Evolutionary conservation across 2,329 filamentous ascomycete species (phyloP).

Genomic region (Beauveria scarabaeidicola): DNA sequence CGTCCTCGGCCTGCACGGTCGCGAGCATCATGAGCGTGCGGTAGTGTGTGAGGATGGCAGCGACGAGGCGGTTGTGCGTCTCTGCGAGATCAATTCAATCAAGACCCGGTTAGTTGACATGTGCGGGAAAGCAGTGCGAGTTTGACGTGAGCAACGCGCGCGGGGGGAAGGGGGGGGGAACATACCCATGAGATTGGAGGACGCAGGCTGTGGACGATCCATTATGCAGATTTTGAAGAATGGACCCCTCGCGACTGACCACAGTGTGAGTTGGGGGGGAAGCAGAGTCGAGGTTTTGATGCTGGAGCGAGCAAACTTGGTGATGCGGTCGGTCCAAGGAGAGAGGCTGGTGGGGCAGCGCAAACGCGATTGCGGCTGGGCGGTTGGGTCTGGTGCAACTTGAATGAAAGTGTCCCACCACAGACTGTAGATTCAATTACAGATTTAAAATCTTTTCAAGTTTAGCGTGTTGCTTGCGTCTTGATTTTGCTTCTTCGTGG

Average conservation of each 20-base stretch:
- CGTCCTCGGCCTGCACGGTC: constrained; percentile 33
- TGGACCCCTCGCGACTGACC: neutral
- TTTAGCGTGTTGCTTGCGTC: too few species aligned
- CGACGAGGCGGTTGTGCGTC: constrained; percentile 36
- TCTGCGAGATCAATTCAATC: constrained; percentile 19
- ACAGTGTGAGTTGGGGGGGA: neutral
- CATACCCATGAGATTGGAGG: constrained; percentile 30
- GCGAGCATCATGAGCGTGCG: constrained; percentile 35
- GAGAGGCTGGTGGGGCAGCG: neutral
- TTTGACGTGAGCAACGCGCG: neutral
- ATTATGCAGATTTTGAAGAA: constrained; percentile 15
- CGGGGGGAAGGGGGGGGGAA: too few species aligned
- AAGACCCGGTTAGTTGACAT: too few species aligned
- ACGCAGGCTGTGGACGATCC: constrained; percentile 25
- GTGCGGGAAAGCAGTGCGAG: neutral
- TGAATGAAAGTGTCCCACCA: neutral
- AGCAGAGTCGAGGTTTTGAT: neutral
- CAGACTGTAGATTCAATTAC: neutral
- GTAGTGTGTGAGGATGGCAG: constrained; percentile 36
- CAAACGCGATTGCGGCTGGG: neutral
- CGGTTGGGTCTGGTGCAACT: neutral
- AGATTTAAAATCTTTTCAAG: neutral
- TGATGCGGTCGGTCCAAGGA: neutral
- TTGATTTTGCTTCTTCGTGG: too few species aligned
- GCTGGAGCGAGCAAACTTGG: neutral